Evolutionary conservation across 2,329 filamentous ascomycete genomes (phyloP), one percentile per base, ranked within the genome.

Genomic region (Pyrenochaeta sp.): DNA sequence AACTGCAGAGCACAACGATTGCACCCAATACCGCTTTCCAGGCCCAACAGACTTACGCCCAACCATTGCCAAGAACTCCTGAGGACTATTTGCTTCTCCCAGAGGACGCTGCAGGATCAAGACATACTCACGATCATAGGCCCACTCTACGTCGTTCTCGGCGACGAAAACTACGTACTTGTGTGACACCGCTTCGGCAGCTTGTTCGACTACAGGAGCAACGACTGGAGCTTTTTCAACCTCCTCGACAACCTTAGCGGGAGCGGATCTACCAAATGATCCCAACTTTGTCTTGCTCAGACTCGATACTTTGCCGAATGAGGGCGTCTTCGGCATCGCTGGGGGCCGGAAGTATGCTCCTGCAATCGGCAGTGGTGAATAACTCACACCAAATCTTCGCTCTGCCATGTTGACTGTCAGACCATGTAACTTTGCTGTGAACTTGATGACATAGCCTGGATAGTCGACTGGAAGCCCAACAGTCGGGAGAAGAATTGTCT

Each of bases 81-180:
- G 35, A 4, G 49, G 32, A 11, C 12, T 45, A 14, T 40, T 49
- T 6, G n/a, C 39, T 20, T 57, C 39, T 30, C 54, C 54, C 21
- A 57, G 39, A 2, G 44, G 30, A 15, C 43, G 20, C 33, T 57
- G 54, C 27, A 57, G 27, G 21, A 57, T 57, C 27, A 57, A 35
- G 21, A 54, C 50, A 27, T 58, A 58, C 21, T 58, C 51, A 21
- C 55, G 27, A 36, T 58, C 55, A 44, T 53, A 58, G 12, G 51
- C 51, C 55, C 55, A 58, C 30, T 58, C 47, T 29, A 58, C 55
- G 7, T 54, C 43, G 32, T 58, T 58, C 41, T 58, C 55, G 2
- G 55, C 55, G 7, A 58, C 55, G 29, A 55, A 55, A 2, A 58
- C 55, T n/a, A 58, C 55, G 36, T 58, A 58, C 30, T 54, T 51